Percentiles rank a stretch among this genome's conserved stretches.
phyloP scores from a whole-genome alignment of 345 rosid genomes.

The Aethionema arabicum region DNA sequence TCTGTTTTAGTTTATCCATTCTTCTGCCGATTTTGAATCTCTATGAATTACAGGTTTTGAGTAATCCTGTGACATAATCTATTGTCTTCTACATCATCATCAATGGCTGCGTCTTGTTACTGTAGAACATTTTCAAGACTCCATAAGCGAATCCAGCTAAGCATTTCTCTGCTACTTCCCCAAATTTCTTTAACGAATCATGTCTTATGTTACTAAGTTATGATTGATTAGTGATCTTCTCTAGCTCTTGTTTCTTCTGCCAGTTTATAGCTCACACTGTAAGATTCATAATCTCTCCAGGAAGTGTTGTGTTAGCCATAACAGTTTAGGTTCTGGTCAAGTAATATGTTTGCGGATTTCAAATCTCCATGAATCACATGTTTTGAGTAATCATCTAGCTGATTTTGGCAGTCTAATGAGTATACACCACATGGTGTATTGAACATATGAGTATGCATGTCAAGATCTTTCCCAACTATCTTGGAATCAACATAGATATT shows the following conservation, averaged over 20 bases:
- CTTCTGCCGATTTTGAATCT: slow-evolving; percentile 75
- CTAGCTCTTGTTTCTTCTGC: slow-evolving; percentile 81
- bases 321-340: slow-evolving; percentile 63
- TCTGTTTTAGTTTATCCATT: slow-evolving; percentile 71
- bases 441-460: slow-evolving; percentile 38
- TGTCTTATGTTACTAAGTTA: slow-evolving; percentile 61
- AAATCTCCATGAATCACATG: slow-evolving; percentile 75
- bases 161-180: slow-evolving; percentile 90
- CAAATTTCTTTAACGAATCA: slow-evolving; percentile 77
- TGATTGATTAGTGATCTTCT: slow-evolving; percentile 64
- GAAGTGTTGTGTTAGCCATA: slow-evolving; percentile 78
- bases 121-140: slow-evolving; percentile 85
- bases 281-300: slow-evolving; percentile 87
- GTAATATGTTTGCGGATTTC: slow-evolving; percentile 72
- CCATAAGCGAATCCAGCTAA: slow-evolving; percentile 87
- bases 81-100: neutral
- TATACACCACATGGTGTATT: slow-evolving; percentile 52
- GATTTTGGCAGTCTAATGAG: slow-evolving; percentile 52
- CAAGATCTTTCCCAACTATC: slow-evolving; percentile 44
- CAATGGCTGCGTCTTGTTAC: slow-evolving; percentile 44
- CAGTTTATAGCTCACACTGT: slow-evolving; percentile 96
- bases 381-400: slow-evolving; percentile 69
- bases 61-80: slow-evolving; percentile 70
- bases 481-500: slow-evolving; percentile 64
- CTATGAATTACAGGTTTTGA: slow-evolving; percentile 75